Conservation (phyloP, 2,329 filamentous ascomycete genomes). For the Parafenestella ontariensis region DNA sequence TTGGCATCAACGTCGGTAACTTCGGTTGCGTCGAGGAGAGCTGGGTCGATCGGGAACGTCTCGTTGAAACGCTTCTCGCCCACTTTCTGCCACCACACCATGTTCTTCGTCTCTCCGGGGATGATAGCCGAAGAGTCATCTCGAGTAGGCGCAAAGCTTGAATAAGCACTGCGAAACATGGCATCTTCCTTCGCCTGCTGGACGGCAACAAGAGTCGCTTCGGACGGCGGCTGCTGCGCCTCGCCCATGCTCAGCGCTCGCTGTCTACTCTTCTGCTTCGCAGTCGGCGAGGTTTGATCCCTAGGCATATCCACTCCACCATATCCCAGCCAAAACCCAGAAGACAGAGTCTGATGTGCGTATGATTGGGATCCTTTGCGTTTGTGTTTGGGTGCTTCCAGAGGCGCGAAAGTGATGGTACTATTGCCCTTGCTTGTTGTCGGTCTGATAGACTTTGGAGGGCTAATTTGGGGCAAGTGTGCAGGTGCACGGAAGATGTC, state of each 20-base stretch:
- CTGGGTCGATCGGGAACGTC: conserved; percentile 64
- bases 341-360: conserved; percentile 69
- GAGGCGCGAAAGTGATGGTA: conserved; percentile 58
- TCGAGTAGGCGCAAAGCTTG: conserved; percentile 77
- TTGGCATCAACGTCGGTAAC: conserved; percentile 45
- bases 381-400: conserved; percentile 59
- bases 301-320: conserved; percentile 53
- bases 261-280: conserved; percentile 73
- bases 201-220: conserved; percentile 47
- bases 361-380: conserved; percentile 61
- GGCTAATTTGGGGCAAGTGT: conserved; percentile 69
- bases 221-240: conserved; percentile 60
- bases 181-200: conserved; percentile 73
- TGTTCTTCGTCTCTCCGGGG: conserved; percentile 70
- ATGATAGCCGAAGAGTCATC: conserved; percentile 76
- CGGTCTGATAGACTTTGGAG: conserved; percentile 74
- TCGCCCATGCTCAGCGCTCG: conserved; percentile 72
- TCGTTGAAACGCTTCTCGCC: conserved; percentile 72
- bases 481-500: conserved; percentile 76
- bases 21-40: conserved; percentile 47
- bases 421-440: conserved; percentile 65
- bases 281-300: conserved; percentile 64
- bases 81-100: conserved; percentile 77
- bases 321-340: conserved; percentile 71
- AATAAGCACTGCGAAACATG: conserved; percentile 78